phyloP scores from a whole-genome alignment of 208 protist species.

The Naegleria fowleri region DNA sequence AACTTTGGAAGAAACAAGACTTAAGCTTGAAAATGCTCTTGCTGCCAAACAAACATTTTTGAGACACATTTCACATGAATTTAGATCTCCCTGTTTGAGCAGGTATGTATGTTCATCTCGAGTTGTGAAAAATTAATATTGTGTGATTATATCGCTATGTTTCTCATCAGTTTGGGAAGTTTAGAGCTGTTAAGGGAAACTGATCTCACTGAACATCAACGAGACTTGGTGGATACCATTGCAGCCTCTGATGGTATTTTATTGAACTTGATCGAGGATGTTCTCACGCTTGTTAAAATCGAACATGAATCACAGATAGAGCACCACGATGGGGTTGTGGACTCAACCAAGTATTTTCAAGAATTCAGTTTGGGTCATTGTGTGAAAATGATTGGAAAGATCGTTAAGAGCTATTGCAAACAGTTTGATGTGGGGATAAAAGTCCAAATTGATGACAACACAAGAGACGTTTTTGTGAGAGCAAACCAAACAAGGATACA shows the following conservation, averaged over 20 bases:
- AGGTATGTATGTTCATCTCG: too few relatives aligned
- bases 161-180: background rate
- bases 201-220: background rate
- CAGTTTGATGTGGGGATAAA: background rate
- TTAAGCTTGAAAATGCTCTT: too few relatives aligned
- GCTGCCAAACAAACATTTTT: too few relatives aligned
- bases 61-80: too few relatives aligned
- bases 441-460: background rate
- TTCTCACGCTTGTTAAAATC: background rate
- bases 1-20: too few relatives aligned
- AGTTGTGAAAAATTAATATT: too few relatives aligned
- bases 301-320: background rate
- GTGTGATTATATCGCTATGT: too few relatives aligned
- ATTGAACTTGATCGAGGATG: background rate
- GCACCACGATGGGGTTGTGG: too few relatives aligned
- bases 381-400: background rate
- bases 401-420: background rate
- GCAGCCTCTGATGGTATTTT: background rate
- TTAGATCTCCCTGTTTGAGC: background rate
- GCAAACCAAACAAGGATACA: background rate
- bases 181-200: background rate
- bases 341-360: too few relatives aligned
- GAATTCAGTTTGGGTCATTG: background rate
- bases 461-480: background rate
- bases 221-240: background rate